phyloP scores from a whole-genome alignment of 164 flowering plant species.

The Tinospora cordifolia region DNA sequence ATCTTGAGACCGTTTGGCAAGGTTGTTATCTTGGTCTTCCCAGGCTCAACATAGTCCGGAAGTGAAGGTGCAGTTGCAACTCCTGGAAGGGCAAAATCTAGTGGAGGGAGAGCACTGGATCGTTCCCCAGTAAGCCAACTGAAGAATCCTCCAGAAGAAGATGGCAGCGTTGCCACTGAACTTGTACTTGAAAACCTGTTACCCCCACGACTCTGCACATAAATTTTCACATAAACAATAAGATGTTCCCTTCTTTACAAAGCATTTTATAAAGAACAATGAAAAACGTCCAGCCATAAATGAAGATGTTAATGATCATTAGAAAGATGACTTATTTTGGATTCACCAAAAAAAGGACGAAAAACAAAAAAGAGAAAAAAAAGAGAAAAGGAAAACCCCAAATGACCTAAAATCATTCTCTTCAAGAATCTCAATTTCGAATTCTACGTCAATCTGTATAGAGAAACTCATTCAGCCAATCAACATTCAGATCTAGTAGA shows the following conservation, averaged over 20 bases:
- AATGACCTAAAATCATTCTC: not conserved
- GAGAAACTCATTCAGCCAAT: not conserved
- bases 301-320: not conserved
- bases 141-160: slow-evolving; percentile 59
- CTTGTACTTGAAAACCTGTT: slow-evolving; percentile 51
- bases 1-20: slow-evolving; percentile 75
- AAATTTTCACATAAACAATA: not conserved
- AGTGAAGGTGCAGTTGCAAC: slow-evolving; percentile 56
- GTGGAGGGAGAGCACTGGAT: slow-evolving; percentile 42
- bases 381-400: not conserved
- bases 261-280: not conserved
- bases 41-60: slow-evolving; percentile 74
- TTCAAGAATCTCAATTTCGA: too few species aligned
- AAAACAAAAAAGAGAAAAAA: not conserved
- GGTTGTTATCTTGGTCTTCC: slow-evolving; percentile 68
- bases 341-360: too few species aligned
- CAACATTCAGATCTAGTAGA: not conserved
- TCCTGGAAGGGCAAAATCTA: slow-evolving; percentile 61
- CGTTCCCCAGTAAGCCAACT: slow-evolving; percentile 71
- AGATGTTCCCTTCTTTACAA: not conserved
- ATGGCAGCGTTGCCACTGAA: slow-evolving; percentile 32
- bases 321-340: not conserved
- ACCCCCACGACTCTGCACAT: slow-evolving; percentile 26
- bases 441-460: too few species aligned
- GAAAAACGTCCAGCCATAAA: not conserved